Base-by-base conservation (phyloP, 805 yeast genomes). In the Saccharomycopsis fodiens region DNA sequence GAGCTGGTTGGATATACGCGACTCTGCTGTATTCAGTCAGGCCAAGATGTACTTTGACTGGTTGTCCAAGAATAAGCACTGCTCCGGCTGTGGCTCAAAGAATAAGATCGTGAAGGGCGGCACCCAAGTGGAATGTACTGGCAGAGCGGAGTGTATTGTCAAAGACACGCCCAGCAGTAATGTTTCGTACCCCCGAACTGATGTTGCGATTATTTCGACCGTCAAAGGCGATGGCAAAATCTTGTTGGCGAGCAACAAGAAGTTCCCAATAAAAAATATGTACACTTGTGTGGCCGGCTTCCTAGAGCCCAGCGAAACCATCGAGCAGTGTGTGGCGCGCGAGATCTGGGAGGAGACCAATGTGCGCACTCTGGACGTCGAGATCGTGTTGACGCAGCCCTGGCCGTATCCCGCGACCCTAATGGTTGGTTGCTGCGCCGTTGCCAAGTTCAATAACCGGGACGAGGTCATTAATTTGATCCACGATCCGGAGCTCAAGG, bases 341-440 rank as follows among this genome's bases (percentile, higher is more conserved):
- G 97, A 91, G 61, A 82, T 85, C 23, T 88, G 93, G 87, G 97
- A 91, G 61, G 97, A 91, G 62, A 81, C 97, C 5, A 97, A 97
- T 8, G 82, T 86, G 31, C 17, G 29, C 6, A 21, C 23, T 6
- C 21, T 34, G 4, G 69, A 64, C 42, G 82, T 89, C 25, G 64
- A 70, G 42, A 72, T 89, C 45, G 64, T 82, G 21, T 69, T 78
- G 55, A 76, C 91, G 12, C 97, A 91, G 64, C 97, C 97, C 2
- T 91, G 97, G 97, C 97, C 97, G 15, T 91, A 81, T 61, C 97
- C 97, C 1, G 88, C 86, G 1, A 87, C 82, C 59, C 63, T 91
- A 54, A 89, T 89, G 97, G 73, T 91, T 53, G 97, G 97, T 3
- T 89, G 96, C 61, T 61, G 88, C 44, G 96, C 79, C 1, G 63